A percentile compares a stretch with the other conserved stretches of the same genome.
phyloP scores from a whole-genome alignment of 2,329 filamentous ascomycete genomes.

The Ophiocordyceps camponoti-rufipedis region DNA sequence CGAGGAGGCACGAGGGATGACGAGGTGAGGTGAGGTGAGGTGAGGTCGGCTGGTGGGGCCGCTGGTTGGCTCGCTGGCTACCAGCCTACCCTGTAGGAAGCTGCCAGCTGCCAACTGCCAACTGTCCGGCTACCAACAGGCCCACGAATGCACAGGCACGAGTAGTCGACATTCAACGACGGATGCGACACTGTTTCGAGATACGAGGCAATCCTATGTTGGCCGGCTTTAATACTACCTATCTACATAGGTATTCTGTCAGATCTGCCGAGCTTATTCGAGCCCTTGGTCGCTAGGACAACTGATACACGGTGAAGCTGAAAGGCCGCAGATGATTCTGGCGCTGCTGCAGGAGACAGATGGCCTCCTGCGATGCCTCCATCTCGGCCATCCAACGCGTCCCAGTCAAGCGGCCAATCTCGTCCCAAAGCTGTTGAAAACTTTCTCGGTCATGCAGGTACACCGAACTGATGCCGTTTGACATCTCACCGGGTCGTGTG shows the following conservation, averaged over 20 bases:
- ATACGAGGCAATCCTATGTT: too few species aligned
- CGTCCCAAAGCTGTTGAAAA: conserved; percentile 35
- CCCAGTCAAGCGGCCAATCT: conserved; percentile 27
- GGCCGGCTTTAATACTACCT: too few species aligned
- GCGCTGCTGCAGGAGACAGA: conserved; percentile 8
- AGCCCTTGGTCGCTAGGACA: conserved; percentile 4
- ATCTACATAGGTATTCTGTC: too few species aligned
- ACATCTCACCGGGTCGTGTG: conserved; percentile 7
- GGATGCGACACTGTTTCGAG: background rate
- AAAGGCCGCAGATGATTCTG: conserved; percentile 11
- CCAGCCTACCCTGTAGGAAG: background rate
- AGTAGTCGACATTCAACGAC: background rate
- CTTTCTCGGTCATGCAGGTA: conserved; percentile 30
- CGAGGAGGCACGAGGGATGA: background rate
- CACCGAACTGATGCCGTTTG: conserved; percentile 9
- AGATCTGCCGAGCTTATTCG: background rate
- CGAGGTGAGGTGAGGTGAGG: background rate
- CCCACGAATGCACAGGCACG: background rate
- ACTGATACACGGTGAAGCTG: conserved; percentile 17
- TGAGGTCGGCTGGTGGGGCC: background rate
- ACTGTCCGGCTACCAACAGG: background rate
- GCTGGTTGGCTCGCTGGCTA: background rate
- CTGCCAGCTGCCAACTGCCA: background rate
- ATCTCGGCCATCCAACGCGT: conserved; percentile 30
- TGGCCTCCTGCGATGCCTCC: conserved; percentile 11